Evolutionary conservation across 345 rosid genomes (phyloP).

Genomic region (Populus tremula): DNA sequence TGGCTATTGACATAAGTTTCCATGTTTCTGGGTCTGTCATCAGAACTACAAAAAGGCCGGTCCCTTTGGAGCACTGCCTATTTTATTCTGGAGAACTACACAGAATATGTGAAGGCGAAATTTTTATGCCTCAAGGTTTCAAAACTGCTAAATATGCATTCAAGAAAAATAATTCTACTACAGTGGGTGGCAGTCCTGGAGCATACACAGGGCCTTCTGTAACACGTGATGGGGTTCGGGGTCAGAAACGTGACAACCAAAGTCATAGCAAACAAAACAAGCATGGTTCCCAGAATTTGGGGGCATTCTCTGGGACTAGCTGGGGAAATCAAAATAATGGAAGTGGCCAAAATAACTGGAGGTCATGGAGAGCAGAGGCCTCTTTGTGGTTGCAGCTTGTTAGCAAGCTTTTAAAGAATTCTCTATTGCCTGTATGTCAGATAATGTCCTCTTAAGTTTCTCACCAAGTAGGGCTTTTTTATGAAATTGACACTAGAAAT

Average conservation of each 20-base stretch:
- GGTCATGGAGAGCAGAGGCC: slow-evolving; percentile 71
- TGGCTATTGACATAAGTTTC: slow-evolving; percentile 10
- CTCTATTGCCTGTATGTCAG: slow-evolving; percentile 75
- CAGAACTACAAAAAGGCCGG: slow-evolving; percentile 96
- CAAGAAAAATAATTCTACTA: slow-evolving; percentile 65
- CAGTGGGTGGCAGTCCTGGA: slow-evolving; percentile 41
- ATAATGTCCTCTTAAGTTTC: background rate
- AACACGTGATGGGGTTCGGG: slow-evolving; percentile 50
- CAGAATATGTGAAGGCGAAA: slow-evolving; percentile 75
- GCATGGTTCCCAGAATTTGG: slow-evolving; percentile 52
- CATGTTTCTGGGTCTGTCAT: slow-evolving; percentile 12
- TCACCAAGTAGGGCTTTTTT: background rate
- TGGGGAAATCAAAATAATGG: slow-evolving; percentile 49
- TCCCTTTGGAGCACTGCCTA: slow-evolving; percentile 90
- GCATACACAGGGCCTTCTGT: slow-evolving; percentile 50
- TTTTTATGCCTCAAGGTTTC: slow-evolving; percentile 59
- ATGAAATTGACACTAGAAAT: background rate
- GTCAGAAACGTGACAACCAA: slow-evolving; percentile 62
- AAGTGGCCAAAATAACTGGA: slow-evolving; percentile 60
- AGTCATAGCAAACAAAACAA: slow-evolving; percentile 69
- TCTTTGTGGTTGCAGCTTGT: slow-evolving; percentile 77
- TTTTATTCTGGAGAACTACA: slow-evolving; percentile 86
- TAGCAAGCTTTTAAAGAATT: slow-evolving; percentile 76
- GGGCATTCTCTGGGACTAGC: slow-evolving; percentile 39
- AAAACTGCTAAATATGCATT: slow-evolving; percentile 72